Percentiles rank a stretch among this genome's conserved stretches.
phyloP scores from a whole-genome alignment of 164 flowering plant species.

The Protea cynaroides region DNA sequence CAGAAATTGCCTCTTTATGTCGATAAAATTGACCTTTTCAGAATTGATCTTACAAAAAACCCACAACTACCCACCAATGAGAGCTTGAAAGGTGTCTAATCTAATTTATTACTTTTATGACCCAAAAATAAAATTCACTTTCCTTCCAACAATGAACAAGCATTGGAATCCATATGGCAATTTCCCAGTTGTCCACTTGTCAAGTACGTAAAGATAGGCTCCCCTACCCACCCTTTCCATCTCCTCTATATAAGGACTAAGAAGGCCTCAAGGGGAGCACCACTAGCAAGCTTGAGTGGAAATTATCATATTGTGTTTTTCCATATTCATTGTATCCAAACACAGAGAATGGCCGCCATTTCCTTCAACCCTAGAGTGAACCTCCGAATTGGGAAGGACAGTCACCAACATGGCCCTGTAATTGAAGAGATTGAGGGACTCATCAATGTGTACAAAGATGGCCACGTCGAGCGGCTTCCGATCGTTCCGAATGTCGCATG shows the following conservation, averaged over 20 bases:
- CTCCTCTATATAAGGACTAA: slow-evolving; percentile 6
- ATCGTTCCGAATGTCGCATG: slow-evolving; percentile 34
- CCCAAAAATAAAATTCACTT: background rate
- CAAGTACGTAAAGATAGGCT: slow-evolving; percentile 4
- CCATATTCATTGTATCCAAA: slow-evolving; percentile 11
- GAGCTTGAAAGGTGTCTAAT: slow-evolving; percentile 3
- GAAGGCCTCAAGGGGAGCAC: background rate
- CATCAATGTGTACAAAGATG: slow-evolving; percentile 49
- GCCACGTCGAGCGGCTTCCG: slow-evolving; percentile 47
- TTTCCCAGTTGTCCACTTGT: slow-evolving; percentile 32
- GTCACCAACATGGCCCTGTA: slow-evolving; percentile 22
- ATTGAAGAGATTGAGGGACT: slow-evolving; percentile 46
- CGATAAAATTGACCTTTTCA: too few relatives aligned
- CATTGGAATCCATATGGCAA: slow-evolving; percentile 11
- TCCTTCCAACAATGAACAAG: background rate
- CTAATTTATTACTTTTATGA: background rate
- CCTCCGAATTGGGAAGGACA: slow-evolving; percentile 13
- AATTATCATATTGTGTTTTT: background rate
- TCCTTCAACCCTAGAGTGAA: slow-evolving; percentile 26
- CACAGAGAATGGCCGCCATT: slow-evolving; percentile 31
- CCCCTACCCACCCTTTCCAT: background rate
- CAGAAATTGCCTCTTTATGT: too few relatives aligned
- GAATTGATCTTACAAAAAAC: background rate
- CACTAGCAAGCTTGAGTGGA: background rate
- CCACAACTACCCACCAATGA: slow-evolving; percentile 9